Conservation (phyloP, 192 early-diverging fungal species). For the Mortierella claussenii region DNA sequence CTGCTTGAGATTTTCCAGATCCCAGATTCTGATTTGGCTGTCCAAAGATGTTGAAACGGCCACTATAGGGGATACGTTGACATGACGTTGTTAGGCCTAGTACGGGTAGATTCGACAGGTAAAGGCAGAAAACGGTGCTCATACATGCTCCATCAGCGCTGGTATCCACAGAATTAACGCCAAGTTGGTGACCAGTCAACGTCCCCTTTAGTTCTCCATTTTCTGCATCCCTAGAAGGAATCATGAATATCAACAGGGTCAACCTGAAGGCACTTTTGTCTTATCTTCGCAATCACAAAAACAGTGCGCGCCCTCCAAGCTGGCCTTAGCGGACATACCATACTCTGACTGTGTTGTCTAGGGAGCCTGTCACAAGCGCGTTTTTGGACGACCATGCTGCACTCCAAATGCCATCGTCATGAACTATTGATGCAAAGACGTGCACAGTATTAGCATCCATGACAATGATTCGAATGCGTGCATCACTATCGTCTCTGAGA, state of each 20-base stretch:
- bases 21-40: constrained; percentile 82
- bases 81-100: too few relatives aligned
- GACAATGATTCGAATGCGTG: neutral
- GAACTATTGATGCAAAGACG: too few relatives aligned
- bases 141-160: constrained; percentile 66
- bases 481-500: too few relatives aligned
- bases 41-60: constrained; percentile 82
- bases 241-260: neutral
- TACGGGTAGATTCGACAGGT: neutral
- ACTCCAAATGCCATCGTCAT: constrained; percentile 86
- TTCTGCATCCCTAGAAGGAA: constrained; percentile 67
- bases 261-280: neutral
- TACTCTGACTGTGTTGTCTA: constrained; percentile 82
- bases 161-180: constrained; percentile 79
- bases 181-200: constrained; percentile 81
- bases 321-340: constrained; percentile 66
- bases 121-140: neutral
- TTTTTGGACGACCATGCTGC: constrained; percentile 78
- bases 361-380: constrained; percentile 77
- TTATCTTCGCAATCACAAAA: neutral
- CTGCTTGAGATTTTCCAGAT: constrained; percentile 64
- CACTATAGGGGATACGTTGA: too few relatives aligned
- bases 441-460: too few relatives aligned
- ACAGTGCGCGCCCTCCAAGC: too few relatives aligned
- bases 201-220: constrained; percentile 61